These are phyloP conservation scores for Kodamaea kakaduensis DNA, from an alignment of 805 yeast species.

Conservation along the genomic window DNA sequence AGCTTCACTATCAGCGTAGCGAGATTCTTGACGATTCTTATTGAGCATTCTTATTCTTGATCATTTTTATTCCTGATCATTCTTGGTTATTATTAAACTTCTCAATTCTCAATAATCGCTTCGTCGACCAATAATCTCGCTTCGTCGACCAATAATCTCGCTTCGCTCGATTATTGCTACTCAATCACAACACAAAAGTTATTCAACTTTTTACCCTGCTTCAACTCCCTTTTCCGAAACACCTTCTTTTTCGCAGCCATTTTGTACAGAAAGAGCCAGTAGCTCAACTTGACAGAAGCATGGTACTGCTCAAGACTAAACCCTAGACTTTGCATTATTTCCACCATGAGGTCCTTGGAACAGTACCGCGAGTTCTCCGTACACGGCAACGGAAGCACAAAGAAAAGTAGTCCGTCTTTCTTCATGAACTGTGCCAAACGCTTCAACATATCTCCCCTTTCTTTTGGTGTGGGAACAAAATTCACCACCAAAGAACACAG, in stretches of 20 bases:
- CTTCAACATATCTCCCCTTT: conserved; percentile 74
- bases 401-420: conserved; percentile 34
- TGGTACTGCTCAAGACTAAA: conserved; percentile 45
- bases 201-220: conserved; percentile 58
- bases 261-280: conserved; percentile 59
- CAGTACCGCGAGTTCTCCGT: conserved; percentile 77
- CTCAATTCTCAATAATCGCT: neutral
- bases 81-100: no score
- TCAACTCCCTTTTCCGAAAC: conserved; percentile 46
- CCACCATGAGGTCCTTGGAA: conserved; percentile 37
- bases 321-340: conserved; percentile 60
- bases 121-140: neutral
- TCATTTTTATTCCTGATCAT: no score
- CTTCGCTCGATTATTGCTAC: no score
- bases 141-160: neutral
- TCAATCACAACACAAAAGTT: conserved; percentile 57
- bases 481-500: conserved; percentile 87
- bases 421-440: conserved; percentile 56
- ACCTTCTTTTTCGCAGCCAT: conserved; percentile 3
- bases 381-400: conserved; percentile 90
- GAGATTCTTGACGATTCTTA: no score
- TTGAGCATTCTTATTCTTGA: no score
- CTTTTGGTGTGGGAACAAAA: conserved; percentile 70
- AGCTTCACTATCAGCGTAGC: no score
- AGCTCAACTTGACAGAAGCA: conserved; percentile 67